Evolutionary conservation across 2,329 filamentous ascomycete species (phyloP), one percentile per base, ranked within the genome.

Genomic region (Ceratocystis albifundus): DNA sequence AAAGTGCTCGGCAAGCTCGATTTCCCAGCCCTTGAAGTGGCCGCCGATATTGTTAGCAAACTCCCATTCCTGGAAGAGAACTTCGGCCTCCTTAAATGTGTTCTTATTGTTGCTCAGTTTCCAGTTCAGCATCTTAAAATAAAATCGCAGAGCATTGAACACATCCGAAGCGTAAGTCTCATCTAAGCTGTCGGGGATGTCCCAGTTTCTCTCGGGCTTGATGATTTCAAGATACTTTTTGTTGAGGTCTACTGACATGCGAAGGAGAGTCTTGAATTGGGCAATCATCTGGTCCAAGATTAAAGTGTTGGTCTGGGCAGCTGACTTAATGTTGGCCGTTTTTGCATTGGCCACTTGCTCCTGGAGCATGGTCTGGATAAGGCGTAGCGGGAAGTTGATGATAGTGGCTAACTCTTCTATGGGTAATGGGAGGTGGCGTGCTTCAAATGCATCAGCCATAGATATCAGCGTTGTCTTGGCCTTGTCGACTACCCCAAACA

Each of bases 121-220:
- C 90, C 92, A 97, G 74, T 97, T 96, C 57, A 99, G 80, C 83
- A 99, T 92, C 75, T 93, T 94, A 81, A 99, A 99, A 76, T 99
- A 99, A 75, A 96, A 97, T 74, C 93, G 95, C 71, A 99, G 80
- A 0, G 93, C 92, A 72, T 96, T 93, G 55, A 99, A 77, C 8
- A 97, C 90, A 20, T 95, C 90, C 44, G 87, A 83, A 73, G 97
- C 94, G 72, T 97, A 99, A 53, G 90, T 90, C 73, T 99, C 94
- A 73, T 97, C 94, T 70, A 99, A 95, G 76, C 92, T 96, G 7
- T 92, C 90, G 2, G 94, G 94, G 65, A 97, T 77, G 71, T 97
- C 91, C 94, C 94, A 99, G 61, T 94, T 93, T 22, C 88, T 85
- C 74, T 97, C 89, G 0, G 91, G 88, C 70, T 90, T 85, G 25